A percentile compares a stretch with the other conserved stretches of the same genome.
phyloP scores from a whole-genome alignment of 2,329 filamentous ascomycete species.

The Cadophora sp. region DNA sequence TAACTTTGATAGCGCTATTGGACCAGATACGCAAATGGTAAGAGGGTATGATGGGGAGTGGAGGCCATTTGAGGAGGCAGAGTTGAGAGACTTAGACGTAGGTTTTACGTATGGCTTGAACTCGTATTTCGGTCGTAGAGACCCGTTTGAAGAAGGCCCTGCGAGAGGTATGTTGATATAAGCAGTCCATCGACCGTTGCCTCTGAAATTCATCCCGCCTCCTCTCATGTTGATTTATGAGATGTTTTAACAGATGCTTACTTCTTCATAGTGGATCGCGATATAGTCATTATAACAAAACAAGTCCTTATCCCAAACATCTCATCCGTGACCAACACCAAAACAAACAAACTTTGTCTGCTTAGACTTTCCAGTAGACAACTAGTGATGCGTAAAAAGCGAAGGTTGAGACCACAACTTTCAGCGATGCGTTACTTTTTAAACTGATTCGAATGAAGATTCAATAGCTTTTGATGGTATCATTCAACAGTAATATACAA shows the following conservation, averaged over 20 bases:
- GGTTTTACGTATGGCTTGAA: background rate
- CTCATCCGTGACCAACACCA: background rate
- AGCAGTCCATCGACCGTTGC: background rate
- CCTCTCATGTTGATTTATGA: too few relatives aligned
- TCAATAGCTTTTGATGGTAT: conserved; percentile 12
- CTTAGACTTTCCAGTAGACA: background rate
- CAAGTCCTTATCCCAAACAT: background rate
- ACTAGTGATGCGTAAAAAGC: too few relatives aligned
- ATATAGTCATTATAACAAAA: background rate
- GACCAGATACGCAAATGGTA: background rate
- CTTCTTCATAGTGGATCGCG: background rate
- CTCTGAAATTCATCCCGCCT: too few relatives aligned
- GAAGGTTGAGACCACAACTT: background rate
- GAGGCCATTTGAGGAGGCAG: too few relatives aligned
- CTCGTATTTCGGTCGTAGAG: background rate
- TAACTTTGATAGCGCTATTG: background rate
- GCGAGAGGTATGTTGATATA: background rate
- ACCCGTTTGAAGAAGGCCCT: background rate
- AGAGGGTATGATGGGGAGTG: background rate
- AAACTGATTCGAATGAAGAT: background rate
- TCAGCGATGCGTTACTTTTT: background rate
- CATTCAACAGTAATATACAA: background rate
- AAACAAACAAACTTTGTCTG: background rate
- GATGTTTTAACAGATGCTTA: background rate
- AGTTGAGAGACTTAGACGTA: too few relatives aligned